Conservation (phyloP, 2,329 filamentous ascomycete species). For the Ceratocystis diversiconidia region DNA sequence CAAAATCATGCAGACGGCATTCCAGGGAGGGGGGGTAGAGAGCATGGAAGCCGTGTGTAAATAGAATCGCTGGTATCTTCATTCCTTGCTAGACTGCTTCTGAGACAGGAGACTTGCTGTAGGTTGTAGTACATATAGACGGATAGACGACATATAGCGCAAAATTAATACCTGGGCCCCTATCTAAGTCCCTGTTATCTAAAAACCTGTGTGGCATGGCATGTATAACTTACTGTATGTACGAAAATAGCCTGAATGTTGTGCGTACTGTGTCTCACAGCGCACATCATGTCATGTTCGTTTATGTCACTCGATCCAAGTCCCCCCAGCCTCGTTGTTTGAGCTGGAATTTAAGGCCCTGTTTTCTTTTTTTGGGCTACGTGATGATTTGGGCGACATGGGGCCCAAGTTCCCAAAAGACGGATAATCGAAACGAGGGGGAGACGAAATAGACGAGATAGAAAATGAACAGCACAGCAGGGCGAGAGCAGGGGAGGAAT, state of each 20-base stretch:
- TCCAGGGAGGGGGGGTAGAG: background rate
- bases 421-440: background rate
- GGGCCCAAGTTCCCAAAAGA: background rate
- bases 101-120: background rate
- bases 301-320: background rate
- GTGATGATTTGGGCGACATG: background rate
- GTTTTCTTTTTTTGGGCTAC: background rate
- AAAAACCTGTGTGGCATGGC: too few relatives aligned
- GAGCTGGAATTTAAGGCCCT: background rate
- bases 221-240: too few relatives aligned
- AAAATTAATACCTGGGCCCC: too few relatives aligned
- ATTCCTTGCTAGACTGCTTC: background rate
- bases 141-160: too few relatives aligned
- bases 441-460: background rate
- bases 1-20: slow-evolving; percentile 1
- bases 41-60: background rate
- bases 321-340: background rate
- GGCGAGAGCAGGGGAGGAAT: background rate
- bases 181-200: too few relatives aligned
- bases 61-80: background rate
- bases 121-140: too few relatives aligned
- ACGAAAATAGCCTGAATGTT: too few relatives aligned
- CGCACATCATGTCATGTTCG: background rate
- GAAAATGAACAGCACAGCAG: background rate
- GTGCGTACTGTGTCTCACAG: too few relatives aligned